These are phyloP conservation scores for Beauveria bassiana DNA, from an alignment of 2,329 filamentous ascomycete species.

Conservation along the genomic window DNA sequence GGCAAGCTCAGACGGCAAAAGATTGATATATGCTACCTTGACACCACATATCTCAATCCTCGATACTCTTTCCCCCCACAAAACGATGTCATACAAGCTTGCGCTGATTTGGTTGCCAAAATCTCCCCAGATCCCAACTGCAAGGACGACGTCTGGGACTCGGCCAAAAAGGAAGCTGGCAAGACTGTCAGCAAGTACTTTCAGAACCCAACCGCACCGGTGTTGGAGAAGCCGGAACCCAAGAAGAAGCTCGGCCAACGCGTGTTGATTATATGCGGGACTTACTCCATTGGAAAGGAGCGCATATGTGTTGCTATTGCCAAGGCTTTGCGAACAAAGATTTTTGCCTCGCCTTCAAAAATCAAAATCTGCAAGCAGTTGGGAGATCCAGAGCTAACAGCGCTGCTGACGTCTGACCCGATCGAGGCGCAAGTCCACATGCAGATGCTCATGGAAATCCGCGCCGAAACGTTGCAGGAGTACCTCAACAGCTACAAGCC, in stretches of 20 bases:
- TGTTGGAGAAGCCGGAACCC: conserved; percentile 20
- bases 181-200: conserved; percentile 48
- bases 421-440: conserved; percentile 91
- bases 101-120: conserved; percentile 78
- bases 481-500: conserved; percentile 76
- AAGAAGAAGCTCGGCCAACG: conserved; percentile 38
- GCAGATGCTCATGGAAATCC: conserved; percentile 92
- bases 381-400: conserved; percentile 73
- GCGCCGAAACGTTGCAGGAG: conserved; percentile 81
- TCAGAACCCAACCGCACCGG: conserved; percentile 21
- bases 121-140: conserved; percentile 57
- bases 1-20: conserved; percentile 72
- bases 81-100: conserved; percentile 77
- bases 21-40: conserved; percentile 92
- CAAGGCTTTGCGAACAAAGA: conserved; percentile 75
- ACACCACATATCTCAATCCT: conserved; percentile 94
- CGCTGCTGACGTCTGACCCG: conserved; percentile 71
- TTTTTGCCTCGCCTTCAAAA: conserved; percentile 78
- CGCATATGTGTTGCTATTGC: conserved; percentile 91
- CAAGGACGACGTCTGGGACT: conserved; percentile 40
- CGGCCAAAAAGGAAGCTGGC: conserved; percentile 32
- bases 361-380: conserved; percentile 77
- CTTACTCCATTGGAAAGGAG: conserved; percentile 97
- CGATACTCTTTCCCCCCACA: conserved; percentile 92
- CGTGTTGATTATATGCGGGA: conserved; percentile 86